Percentiles rank a stretch among this genome's conserved stretches.
phyloP scores from a whole-genome alignment of 139 green algal species.

The Chlorella sp. region DNA sequence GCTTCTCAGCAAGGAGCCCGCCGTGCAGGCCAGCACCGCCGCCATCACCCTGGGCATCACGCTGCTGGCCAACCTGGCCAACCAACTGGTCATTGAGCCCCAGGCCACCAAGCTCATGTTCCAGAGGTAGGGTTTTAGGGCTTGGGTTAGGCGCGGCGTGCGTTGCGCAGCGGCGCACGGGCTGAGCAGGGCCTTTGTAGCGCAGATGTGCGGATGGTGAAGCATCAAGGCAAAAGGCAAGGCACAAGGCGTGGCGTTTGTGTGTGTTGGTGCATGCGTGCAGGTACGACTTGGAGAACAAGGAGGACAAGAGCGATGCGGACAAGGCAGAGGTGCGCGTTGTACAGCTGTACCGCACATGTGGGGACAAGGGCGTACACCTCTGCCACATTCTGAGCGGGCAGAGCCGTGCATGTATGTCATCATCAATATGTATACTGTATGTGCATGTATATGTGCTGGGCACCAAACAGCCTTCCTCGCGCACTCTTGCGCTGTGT shows the following conservation, averaged over 20 bases:
- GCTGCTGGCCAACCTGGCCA: slow-evolving; percentile 37
- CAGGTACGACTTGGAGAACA: slow-evolving; percentile 63
- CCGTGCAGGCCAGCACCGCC: neutral
- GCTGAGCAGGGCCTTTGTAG: too few relatives aligned
- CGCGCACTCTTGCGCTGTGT: too few relatives aligned
- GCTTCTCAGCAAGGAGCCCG: slow-evolving; percentile 2
- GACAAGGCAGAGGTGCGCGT: slow-evolving; percentile 39
- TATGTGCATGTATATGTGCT: too few relatives aligned
- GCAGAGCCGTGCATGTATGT: too few relatives aligned
- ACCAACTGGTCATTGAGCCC: slow-evolving; percentile 56
- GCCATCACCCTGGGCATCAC: slow-evolving; percentile 21
- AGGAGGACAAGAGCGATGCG: slow-evolving; percentile 18
- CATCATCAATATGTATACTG: too few relatives aligned
- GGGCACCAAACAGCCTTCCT: too few relatives aligned
- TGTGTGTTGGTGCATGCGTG: neutral
- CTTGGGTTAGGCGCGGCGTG: too few relatives aligned
- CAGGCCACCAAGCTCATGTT: slow-evolving; percentile 57
- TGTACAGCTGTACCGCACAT: too few relatives aligned
- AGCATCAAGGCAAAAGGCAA: neutral
- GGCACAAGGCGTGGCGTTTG: neutral
- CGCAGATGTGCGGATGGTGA: neutral
- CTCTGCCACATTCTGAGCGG: too few relatives aligned
- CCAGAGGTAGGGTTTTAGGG: slow-evolving; percentile 27
- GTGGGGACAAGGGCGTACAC: too few relatives aligned
- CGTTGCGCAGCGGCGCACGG: too few relatives aligned